Conservation (phyloP, 2,329 filamentous ascomycete species). For the Xylariaceae sp. region DNA sequence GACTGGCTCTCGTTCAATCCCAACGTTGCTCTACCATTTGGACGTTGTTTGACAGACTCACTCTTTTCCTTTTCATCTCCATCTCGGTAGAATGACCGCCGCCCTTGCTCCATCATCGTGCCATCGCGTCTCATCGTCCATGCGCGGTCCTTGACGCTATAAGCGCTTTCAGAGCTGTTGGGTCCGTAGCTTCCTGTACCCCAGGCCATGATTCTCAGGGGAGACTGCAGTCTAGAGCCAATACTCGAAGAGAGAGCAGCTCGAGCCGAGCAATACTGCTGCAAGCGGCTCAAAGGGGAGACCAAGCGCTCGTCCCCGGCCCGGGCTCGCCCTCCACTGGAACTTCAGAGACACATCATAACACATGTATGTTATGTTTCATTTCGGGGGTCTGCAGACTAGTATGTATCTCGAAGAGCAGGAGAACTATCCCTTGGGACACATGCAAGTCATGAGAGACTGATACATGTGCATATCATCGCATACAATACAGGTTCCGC, state of each 20-base stretch:
- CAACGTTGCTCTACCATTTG: constrained; percentile 14
- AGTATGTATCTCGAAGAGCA: neutral
- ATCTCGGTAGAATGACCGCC: constrained; percentile 20
- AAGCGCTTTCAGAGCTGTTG: constrained; percentile 13
- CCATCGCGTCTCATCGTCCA: constrained; percentile 15
- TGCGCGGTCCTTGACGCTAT: constrained; percentile 13
- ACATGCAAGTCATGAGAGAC: constrained; percentile 19
- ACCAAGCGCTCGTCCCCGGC: constrained; percentile 8
- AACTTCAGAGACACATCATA: constrained; percentile 8
- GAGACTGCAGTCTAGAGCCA: neutral
- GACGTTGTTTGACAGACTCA: constrained; percentile 17
- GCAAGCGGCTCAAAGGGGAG: constrained; percentile 18
- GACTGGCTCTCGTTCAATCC: constrained; percentile 26
- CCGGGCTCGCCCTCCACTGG: constrained; percentile 8
- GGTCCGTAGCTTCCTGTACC: constrained; percentile 10
- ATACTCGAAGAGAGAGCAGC: constrained; percentile 3
- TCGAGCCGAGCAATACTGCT: constrained; percentile 13
- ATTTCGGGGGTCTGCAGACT: constrained; percentile 4
- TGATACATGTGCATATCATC: constrained; percentile 2
- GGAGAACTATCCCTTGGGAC: constrained; percentile 6
- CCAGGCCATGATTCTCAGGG: constrained; percentile 6
- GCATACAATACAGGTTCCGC: constrained; percentile 7
- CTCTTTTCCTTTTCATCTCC: constrained; percentile 14
- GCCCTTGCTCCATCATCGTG: constrained; percentile 15
- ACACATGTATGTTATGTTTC: constrained; percentile 17